Base-by-base conservation (phyloP, 2,329 filamentous ascomycete genomes). In the Leptographium wingfieldii region DNA sequence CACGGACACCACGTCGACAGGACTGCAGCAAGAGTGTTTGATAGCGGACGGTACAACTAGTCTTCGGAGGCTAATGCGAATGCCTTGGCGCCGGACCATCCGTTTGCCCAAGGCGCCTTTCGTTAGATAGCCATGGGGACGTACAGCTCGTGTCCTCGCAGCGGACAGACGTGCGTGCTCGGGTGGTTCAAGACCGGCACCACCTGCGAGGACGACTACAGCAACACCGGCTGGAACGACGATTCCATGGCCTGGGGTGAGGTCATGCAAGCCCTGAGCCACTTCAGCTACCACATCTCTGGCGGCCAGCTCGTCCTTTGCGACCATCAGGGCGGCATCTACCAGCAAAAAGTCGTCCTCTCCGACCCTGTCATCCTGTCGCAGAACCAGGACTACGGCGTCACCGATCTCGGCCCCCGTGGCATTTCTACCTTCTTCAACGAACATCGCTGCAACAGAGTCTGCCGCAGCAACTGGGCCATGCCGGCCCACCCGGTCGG, bases 321-420 rank as follows among this genome's bases (percentile, higher is more conserved):
- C 63, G 74, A 76, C 62, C 67, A 76, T 2, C 73, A 76, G 61
- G 75, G 74, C 33, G 74, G 73, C 51, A 63, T 71, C 33, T 75
- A 76, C 65, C 66, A 64, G 51, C 43, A 67, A 12, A 67, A 69
- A 55, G 64, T 70, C 53, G 66, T 74, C 51, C 69, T 76, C 43
- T 71, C 74, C 0, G 73, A 76, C 63, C 74, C 73, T 0, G 73
- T 73, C 58, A 74, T 76, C 60, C 62, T 76, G 55, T 75, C 74
- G 1, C 69, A 65, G 9, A 65, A 56, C 5, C 63, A 67, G n/a
- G 65, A 72, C 10, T 75, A 71, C 55, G 73, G 73, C 25, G 68
- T 71, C 27, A 71, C 73, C 1, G 74, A 76, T 58, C 68, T 76
- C 6, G 73, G 73, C 3, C 62, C 68, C 5, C 56, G 68, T 0